These are phyloP conservation scores for Peterozyma xylosa DNA, from an alignment of 805 yeast species.

Conservation along the genomic window DNA sequence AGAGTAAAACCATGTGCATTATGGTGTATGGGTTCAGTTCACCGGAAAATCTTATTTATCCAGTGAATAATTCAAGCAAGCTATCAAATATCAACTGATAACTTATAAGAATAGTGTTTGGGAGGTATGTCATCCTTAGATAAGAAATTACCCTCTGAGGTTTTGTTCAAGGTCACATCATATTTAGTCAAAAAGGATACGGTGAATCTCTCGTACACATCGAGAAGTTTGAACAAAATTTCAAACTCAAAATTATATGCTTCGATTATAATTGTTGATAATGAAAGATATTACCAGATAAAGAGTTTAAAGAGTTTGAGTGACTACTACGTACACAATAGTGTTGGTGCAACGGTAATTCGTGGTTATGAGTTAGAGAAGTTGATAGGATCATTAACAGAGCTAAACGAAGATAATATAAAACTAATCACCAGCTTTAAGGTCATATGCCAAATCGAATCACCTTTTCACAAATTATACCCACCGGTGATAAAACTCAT, in stretches of 20 bases:
- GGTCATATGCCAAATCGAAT: background rate
- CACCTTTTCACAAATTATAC: background rate
- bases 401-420: constrained; percentile 3
- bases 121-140: background rate
- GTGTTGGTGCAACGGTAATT: background rate
- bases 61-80: too few relatives aligned
- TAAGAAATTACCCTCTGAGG: constrained; percentile 1
- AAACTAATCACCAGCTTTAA: constrained; percentile 4
- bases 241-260: constrained; percentile 3
- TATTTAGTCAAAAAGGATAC: constrained; percentile 1
- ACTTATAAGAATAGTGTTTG: too few relatives aligned
- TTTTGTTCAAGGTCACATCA: constrained; percentile 1
- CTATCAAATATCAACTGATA: too few relatives aligned
- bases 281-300: constrained; percentile 1
- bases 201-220: constrained; percentile 1
- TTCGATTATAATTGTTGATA: constrained; percentile 5
- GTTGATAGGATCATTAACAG: constrained; percentile 1
- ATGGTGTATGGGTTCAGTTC: background rate
- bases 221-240: constrained; percentile 1
- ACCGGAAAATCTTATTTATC: too few relatives aligned
- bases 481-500: background rate
- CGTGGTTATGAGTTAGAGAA: constrained; percentile 1
- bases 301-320: constrained; percentile 3
- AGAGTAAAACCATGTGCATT: background rate
- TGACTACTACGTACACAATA: constrained; percentile 1